Evolutionary conservation across 2,329 filamentous ascomycete genomes (phyloP), one percentile per base, ranked within the genome.

Genomic region (Diaporthe ampelina): DNA sequence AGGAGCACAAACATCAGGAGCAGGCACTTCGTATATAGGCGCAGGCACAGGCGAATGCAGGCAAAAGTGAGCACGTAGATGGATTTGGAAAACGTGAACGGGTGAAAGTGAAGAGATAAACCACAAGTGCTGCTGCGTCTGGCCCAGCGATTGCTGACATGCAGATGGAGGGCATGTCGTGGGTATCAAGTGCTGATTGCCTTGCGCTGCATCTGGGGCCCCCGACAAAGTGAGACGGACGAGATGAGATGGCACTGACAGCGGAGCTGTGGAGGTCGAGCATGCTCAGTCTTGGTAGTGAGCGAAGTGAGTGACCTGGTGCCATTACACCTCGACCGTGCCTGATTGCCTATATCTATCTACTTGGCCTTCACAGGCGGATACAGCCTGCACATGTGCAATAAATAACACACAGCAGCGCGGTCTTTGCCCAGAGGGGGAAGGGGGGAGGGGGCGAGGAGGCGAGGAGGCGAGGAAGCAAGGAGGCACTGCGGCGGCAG

Each of bases 401-500:
- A 40, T 40, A 40, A 40, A 13, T 37, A 37, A 37, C 35, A 32
- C 29, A 32, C 29, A 32, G 29, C 29, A 32, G 29, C 29, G 29
- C 29, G 29, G 29, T 32, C 29, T 32, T 32, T 32, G 29, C 29
- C 29, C 29, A 32, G 29, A 13, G 37, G 37, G 37, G 48, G 57
- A 40, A 6, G 37, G 37, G 48, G 57, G 21, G n/a, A 26, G 26
- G n/a, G 35, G 35, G n/a, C 35, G 48, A 43, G 9, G n/a, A 32
- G 10, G 58, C 29, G 6, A 11, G 35, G 35, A 37, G 35, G 35
- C 9, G 4, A 37, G 35, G 10, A 37, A 8, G 24, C 24, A 65
- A 65, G 19, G 40, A 50, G 59, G 59, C 43, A 29, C 17, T 32
- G 19, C 21, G 57, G 57, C 57, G 26, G 40, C 40, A 65, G 61